phyloP scores from a whole-genome alignment of 108 stramenopile genomes.

The Parietichytrium sp. region DNA sequence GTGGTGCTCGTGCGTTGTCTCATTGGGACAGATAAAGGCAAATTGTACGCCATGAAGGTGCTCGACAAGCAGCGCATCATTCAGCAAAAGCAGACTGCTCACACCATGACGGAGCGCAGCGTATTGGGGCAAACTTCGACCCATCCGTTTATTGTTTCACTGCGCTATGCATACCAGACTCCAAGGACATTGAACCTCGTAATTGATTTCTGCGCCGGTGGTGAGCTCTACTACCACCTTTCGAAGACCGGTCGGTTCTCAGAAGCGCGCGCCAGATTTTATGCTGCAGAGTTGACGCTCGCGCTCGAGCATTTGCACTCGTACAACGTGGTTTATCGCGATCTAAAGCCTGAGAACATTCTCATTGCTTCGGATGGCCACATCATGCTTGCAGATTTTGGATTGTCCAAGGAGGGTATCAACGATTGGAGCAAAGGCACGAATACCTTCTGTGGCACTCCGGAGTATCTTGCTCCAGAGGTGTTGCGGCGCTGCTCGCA shows the following conservation, averaged over 20 bases:
- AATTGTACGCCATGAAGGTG: conserved; percentile 61
- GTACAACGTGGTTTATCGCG: conserved; percentile 90
- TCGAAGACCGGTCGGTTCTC: conserved; percentile 87
- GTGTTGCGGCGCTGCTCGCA: conserved; percentile 84
- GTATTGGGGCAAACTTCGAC: conserved; percentile 85
- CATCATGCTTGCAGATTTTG: conserved; percentile 62
- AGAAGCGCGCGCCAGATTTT: conserved; percentile 85
- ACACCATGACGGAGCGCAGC: conserved; percentile 92
- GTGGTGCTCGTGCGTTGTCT: conserved; percentile 55
- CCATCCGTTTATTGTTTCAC: conserved; percentile 97
- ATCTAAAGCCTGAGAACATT: conserved; percentile 95
- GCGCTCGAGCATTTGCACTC: conserved; percentile 92
- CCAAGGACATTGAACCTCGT: conserved; percentile 93
- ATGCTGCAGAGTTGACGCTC: conserved; percentile 89
- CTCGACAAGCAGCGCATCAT: conserved; percentile 41
- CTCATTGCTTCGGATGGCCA: conserved; percentile 74
- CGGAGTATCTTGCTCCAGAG: conserved; percentile 98
- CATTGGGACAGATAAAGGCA: conserved; percentile 47
- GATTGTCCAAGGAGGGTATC: conserved; percentile 59
- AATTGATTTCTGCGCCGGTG: conserved; percentile 96
- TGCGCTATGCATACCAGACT: conserved; percentile 98
- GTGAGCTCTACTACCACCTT: conserved; percentile 96
- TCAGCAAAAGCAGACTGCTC: conserved; percentile 94
- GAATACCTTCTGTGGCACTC: conserved; percentile 93
- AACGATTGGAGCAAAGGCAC: conserved; percentile 43